These are phyloP conservation scores for Neurospora crassa DNA, from an alignment of 2,329 filamentous ascomycete genomes.

Conservation along the genomic window DNA sequence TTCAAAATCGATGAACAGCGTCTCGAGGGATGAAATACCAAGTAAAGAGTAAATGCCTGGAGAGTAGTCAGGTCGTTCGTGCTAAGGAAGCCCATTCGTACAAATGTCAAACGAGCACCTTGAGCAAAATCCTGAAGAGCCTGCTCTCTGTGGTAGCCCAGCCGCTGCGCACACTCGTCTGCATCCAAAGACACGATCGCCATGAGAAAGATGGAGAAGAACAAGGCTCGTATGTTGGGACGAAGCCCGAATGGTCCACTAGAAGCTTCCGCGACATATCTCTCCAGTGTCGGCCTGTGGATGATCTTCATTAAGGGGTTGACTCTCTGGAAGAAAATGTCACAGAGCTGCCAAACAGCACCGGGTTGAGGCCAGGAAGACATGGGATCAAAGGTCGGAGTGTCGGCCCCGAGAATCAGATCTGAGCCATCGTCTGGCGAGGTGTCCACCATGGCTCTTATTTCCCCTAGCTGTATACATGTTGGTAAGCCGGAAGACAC, in stretches of 20 bases:
- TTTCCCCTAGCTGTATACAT: constrained; percentile 39
- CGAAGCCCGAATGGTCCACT: constrained; percentile 45
- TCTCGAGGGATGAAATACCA: constrained; percentile 30
- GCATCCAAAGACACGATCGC: constrained; percentile 45
- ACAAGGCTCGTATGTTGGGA: constrained; percentile 48
- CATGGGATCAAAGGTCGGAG: constrained; percentile 28
- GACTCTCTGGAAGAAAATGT: constrained; percentile 63
- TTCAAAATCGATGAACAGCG: neutral
- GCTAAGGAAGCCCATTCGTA: constrained; percentile 46
- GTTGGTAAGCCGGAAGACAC: neutral
- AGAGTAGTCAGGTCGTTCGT: constrained; percentile 48
- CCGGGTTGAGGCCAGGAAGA: constrained; percentile 54
- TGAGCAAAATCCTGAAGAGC: constrained; percentile 42
- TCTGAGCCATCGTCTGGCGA: constrained; percentile 45
- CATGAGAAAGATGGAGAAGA: constrained; percentile 58
- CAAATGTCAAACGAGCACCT: constrained; percentile 40
- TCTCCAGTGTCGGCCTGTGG: constrained; percentile 61
- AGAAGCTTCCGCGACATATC: constrained; percentile 53
- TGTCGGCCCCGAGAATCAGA: constrained; percentile 36
- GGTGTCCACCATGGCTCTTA: constrained; percentile 47
- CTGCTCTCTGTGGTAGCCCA: constrained; percentile 39
- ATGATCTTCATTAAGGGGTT: constrained; percentile 65
- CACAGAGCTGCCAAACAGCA: constrained; percentile 64
- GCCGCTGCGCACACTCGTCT: constrained; percentile 43
- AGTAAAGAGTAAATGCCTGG: constrained; percentile 48